Conservation (phyloP, 345 rosid genomes). For the Rubroshorea leprosula region DNA sequence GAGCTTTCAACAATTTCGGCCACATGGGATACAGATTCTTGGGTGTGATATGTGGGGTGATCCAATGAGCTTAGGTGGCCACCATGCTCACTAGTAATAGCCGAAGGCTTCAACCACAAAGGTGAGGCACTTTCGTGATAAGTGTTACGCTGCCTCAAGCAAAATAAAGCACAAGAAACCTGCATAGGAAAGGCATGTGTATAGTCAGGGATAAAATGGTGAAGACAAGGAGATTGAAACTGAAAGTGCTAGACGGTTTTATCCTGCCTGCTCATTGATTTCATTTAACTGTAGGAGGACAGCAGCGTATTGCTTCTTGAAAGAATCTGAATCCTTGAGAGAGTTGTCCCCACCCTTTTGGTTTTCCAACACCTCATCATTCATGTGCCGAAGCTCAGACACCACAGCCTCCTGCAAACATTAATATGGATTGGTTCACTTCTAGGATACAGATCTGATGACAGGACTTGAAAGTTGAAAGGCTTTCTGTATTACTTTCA, state of each 20-base stretch:
- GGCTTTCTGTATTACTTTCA: background rate
- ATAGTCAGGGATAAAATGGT: conserved; percentile 6
- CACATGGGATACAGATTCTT: conserved; percentile 51
- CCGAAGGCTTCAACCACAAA: conserved; percentile 23
- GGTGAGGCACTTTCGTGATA: conserved; percentile 45
- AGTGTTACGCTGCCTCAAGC: conserved; percentile 73
- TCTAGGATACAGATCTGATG: conserved; percentile 5
- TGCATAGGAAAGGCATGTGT: conserved; percentile 19
- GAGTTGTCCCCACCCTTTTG: conserved; percentile 49
- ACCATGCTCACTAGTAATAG: conserved; percentile 36
- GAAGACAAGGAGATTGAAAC: conserved; percentile 18
- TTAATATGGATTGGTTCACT: conserved; percentile 21
- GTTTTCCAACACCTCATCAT: conserved; percentile 55
- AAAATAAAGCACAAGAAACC: conserved; percentile 69
- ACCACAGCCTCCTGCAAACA: conserved; percentile 59
- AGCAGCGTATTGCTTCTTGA: conserved; percentile 79
- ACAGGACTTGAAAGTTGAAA: conserved; percentile 13
- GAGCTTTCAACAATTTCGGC: conserved; percentile 71
- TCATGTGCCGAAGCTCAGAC: conserved; percentile 64
- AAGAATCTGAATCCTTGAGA: conserved; percentile 56
- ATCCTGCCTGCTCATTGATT: conserved; percentile 68
- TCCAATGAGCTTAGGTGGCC: conserved; percentile 32
- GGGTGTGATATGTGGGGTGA: conserved; percentile 35
- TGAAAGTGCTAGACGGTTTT: conserved; percentile 10
- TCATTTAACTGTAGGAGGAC: conserved; percentile 62